Evolutionary conservation across 106 monocot species (phyloP).

Genomic region (Platanthera guangdongensis): DNA sequence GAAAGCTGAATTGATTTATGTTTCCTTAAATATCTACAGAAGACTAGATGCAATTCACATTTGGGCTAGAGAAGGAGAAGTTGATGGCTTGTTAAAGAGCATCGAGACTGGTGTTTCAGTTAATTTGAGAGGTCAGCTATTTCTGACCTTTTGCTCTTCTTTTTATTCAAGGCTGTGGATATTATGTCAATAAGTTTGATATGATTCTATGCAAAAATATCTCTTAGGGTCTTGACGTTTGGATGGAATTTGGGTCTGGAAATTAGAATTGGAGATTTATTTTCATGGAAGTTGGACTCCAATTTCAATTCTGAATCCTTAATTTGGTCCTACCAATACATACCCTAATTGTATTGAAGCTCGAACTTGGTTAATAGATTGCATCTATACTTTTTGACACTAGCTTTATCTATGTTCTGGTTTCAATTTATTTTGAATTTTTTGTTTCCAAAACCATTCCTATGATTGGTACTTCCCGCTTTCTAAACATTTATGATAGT

Average conservation of each 20-base stretch:
- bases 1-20: conserved; percentile 1
- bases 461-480: no score
- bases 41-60: conserved; percentile 51
- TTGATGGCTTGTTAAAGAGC: conserved; percentile 35
- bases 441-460: neutral
- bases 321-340: no score
- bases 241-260: no score
- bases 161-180: neutral
- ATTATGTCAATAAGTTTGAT: neutral
- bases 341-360: no score
- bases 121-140: conserved; percentile 46
- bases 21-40: conserved; percentile 25
- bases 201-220: neutral
- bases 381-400: no score
- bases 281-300: no score
- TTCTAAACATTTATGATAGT: no score
- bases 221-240: no score
- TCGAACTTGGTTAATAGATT: no score
- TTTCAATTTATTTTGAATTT: neutral
- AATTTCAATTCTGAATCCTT: no score
- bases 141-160: neutral
- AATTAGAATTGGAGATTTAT: no score
- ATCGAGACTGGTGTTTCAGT: conserved; percentile 56
- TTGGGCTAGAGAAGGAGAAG: conserved; percentile 70
- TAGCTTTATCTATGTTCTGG: neutral